Evolutionary conservation across 495 filamentous ascomycete species (phyloP).

Genomic region (Lophium mytilinum): DNA sequence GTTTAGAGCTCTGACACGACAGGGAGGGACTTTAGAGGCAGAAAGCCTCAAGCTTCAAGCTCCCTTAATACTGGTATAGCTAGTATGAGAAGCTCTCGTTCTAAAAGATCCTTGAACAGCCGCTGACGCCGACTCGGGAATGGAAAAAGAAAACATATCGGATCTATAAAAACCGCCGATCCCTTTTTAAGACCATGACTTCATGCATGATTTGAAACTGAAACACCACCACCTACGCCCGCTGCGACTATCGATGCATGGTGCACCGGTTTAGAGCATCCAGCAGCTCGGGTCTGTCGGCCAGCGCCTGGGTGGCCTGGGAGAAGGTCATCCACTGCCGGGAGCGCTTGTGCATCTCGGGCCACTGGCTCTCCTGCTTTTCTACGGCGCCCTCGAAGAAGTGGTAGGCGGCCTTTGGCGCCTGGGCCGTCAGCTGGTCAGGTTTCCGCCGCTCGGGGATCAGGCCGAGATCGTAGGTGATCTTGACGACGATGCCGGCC

Average conservation of each 20-base stretch:
- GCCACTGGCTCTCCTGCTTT: conserved; percentile 78
- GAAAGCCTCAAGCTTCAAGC: no score
- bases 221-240: neutral
- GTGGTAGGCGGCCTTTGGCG: conserved; percentile 70
- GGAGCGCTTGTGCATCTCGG: conserved; percentile 84
- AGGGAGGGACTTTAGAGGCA: no score
- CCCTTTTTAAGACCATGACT: conserved; percentile 13
- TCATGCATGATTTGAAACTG: conserved; percentile 13
- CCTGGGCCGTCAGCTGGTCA: conserved; percentile 50
- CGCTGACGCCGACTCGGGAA: conserved; percentile 2
- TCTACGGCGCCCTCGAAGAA: conserved; percentile 84
- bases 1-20: no score
- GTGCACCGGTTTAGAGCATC: conserved; percentile 80
- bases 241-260: conserved; percentile 37
- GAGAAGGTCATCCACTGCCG: conserved; percentile 82
- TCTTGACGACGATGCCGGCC: conserved; percentile 76
- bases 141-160: conserved; percentile 2
- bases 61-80: no score
- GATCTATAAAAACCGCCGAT: conserved; percentile 9
- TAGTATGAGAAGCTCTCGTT: neutral
- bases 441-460: conserved; percentile 70
- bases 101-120: neutral
- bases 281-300: conserved; percentile 74
- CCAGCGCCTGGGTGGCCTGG: conserved; percentile 69
- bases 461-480: conserved; percentile 74